Conservation (phyloP, 2,329 filamentous ascomycete species). For the Aspergillus fischeri region DNA sequence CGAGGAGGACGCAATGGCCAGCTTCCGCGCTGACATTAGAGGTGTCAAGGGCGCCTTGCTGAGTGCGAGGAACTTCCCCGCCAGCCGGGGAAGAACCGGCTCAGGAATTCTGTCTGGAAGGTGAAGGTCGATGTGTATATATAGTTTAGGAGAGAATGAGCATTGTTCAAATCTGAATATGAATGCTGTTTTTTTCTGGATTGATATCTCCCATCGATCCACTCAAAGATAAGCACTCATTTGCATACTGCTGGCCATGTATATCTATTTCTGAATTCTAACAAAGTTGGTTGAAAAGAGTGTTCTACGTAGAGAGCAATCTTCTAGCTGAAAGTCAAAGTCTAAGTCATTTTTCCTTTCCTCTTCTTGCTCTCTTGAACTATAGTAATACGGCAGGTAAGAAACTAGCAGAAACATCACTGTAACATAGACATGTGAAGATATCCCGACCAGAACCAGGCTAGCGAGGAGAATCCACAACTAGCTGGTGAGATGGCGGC, state of each 20-base stretch:
- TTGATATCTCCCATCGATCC: not conserved
- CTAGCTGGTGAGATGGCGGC: not conserved
- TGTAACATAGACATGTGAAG: constrained; percentile 15
- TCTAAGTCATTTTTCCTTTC: not conserved
- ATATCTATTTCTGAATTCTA: not conserved
- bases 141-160: not conserved
- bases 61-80: constrained; percentile 59
- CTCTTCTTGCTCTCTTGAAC: not conserved
- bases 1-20: constrained; percentile 55
- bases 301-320: not conserved
- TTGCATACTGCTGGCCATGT: not conserved
- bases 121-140: not conserved
- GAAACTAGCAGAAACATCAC: constrained; percentile 7
- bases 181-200: not conserved
- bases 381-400: not conserved
- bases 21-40: constrained; percentile 57
- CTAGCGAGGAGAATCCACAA: not conserved
- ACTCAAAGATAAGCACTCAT: not conserved
- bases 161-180: not conserved
- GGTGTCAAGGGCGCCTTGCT: constrained; percentile 61
- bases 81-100: constrained; percentile 26
- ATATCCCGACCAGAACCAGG: constrained; percentile 1
- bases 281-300: not conserved
- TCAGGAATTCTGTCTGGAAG: constrained; percentile 14
- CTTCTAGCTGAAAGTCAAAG: not conserved